Evolutionary conservation across 139 green algal genomes (phyloP).

Genomic region (Coelastrella sp.): DNA sequence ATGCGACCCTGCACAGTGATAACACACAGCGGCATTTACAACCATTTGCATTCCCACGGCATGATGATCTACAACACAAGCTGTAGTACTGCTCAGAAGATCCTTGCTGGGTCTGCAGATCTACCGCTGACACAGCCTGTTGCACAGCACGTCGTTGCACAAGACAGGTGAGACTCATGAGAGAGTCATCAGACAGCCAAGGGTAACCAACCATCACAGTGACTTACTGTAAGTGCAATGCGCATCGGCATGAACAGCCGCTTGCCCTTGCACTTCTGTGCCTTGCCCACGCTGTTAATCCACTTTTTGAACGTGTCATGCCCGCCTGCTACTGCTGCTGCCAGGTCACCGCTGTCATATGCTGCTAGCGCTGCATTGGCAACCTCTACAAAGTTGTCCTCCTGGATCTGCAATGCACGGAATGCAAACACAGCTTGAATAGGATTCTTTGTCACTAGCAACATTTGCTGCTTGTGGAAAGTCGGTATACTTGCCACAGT

Average conservation of each 20-base stretch:
- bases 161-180: background rate
- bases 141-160: background rate
- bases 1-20: conserved; percentile 46
- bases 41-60: background rate
- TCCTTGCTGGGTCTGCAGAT: background rate
- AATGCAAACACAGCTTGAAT: too few relatives aligned
- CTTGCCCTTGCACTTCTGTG: conserved; percentile 97
- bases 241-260: conserved; percentile 98
- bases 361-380: conserved; percentile 79
- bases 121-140: background rate
- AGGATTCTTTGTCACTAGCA: too few relatives aligned
- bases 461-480: too few relatives aligned
- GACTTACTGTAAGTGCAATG: conserved; percentile 90
- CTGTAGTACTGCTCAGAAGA: background rate
- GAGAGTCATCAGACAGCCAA: background rate
- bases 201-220: background rate
- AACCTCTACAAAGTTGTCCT: conserved; percentile 86
- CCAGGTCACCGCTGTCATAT: conserved; percentile 86
- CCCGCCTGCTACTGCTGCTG: conserved; percentile 72
- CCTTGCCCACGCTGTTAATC: conserved; percentile 96
- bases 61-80: background rate
- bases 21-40: background rate
- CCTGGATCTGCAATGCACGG: conserved; percentile 61
- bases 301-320: conserved; percentile 87
- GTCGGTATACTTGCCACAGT: too few relatives aligned